Evolutionary conservation across 441 rosid species (phyloP).

Genomic region (Gossypium trilobum): DNA sequence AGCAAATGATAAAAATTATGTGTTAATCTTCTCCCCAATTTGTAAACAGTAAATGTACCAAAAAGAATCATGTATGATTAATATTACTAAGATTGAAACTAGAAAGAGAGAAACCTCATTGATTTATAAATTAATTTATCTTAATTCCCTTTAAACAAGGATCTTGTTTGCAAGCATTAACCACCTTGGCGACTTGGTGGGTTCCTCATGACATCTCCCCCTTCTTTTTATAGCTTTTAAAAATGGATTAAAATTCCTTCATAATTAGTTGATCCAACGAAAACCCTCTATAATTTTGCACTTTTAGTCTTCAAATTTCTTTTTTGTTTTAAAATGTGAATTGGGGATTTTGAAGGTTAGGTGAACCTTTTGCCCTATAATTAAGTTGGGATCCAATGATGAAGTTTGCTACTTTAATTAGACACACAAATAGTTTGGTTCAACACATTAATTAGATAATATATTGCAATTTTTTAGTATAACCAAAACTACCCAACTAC

Average conservation of each 20-base stretch:
- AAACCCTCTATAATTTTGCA: constrained; percentile 1
- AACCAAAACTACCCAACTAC: not conserved
- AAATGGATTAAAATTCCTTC: not conserved
- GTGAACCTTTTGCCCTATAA: constrained; percentile 2
- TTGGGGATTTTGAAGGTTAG: not conserved
- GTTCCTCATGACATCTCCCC: not conserved
- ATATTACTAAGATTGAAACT: constrained; percentile 17
- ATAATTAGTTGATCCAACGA: not conserved
- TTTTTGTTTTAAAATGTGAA: not conserved
- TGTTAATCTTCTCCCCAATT: too few relatives aligned
- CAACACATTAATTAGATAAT: not conserved
- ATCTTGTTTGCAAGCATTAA: constrained; percentile 22
- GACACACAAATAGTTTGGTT: not conserved
- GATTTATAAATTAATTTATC: not conserved
- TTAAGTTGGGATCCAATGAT: constrained; percentile 12
- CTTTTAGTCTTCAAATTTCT: not conserved
- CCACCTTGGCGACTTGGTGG: constrained; percentile 18
- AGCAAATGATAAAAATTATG: too few relatives aligned
- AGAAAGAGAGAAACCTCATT: not conserved
- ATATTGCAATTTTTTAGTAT: not conserved
- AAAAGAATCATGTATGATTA: too few relatives aligned
- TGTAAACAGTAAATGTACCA: too few relatives aligned
- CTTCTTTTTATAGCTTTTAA: not conserved
- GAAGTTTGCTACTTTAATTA: constrained; percentile 12
- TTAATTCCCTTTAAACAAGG: constrained; percentile 20